Evolutionary conservation across 2,329 filamentous ascomycete genomes (phyloP).

Genomic region (Chrysoporthe puriensis): DNA sequence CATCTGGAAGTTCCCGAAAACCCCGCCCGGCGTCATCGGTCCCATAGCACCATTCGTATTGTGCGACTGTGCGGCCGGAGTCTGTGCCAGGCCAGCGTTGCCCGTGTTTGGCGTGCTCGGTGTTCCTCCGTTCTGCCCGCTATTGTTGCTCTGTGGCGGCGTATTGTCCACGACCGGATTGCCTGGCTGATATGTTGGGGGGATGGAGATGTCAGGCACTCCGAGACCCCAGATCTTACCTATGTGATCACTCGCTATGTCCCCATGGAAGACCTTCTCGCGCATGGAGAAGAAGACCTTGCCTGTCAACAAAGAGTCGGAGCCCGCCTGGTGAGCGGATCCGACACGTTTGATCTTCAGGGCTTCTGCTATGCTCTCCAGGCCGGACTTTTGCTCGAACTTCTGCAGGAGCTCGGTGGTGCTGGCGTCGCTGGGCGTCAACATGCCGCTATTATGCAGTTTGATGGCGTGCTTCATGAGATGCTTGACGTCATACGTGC

Average conservation of each 20-base stretch:
- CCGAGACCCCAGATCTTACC: conserved; percentile 95
- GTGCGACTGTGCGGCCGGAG: conserved; percentile 53
- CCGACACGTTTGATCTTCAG: conserved; percentile 89
- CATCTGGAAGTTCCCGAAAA: conserved; percentile 75
- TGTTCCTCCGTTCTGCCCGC: conserved; percentile 51
- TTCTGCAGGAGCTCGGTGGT: conserved; percentile 78
- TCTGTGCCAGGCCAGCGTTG: conserved; percentile 51
- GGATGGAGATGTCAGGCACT: conserved; percentile 61
- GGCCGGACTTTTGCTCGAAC: conserved; percentile 85
- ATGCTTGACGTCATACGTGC: conserved; percentile 94
- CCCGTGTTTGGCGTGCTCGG: conserved; percentile 68
- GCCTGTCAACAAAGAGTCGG: conserved; percentile 90
- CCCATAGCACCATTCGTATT: conserved; percentile 66
- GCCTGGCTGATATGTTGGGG: conserved; percentile 19
- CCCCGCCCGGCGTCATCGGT: conserved; percentile 77
- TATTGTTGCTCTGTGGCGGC: conserved; percentile 45
- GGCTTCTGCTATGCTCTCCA: conserved; percentile 92
- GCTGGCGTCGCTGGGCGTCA: conserved; percentile 65
- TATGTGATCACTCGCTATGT: conserved; percentile 78
- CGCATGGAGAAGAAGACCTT: conserved; percentile 94
- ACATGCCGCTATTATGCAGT: conserved; percentile 65
- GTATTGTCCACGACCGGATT: conserved; percentile 39
- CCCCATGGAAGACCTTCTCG: conserved; percentile 82
- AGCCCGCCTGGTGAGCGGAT: conserved; percentile 87
- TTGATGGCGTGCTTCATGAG: conserved; percentile 88